A percentile compares a stretch with the other conserved stretches of the same genome.
Conservation (phyloP, 495 filamentous ascomycete genomes). For the Podospora fimiseda region DNA sequence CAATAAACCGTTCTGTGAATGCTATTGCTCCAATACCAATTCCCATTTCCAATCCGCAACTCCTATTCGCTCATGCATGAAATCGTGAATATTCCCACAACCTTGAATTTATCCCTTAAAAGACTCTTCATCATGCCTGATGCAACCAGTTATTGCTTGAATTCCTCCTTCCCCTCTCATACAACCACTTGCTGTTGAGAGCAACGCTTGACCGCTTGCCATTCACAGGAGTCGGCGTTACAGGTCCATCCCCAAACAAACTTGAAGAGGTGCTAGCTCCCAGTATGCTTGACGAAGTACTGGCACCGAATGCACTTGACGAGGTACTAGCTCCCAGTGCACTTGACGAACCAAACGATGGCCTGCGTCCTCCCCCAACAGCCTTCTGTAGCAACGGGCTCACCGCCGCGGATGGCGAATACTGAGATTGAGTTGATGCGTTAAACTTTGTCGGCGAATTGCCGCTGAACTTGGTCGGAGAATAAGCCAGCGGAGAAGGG, state of each 20-base stretch:
- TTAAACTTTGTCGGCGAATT: constrained; percentile 17
- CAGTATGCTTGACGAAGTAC: constrained; percentile 19
- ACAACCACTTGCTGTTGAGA: constrained; percentile 87
- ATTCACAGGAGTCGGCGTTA: constrained; percentile 58
- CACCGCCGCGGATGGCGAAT: constrained; percentile 22
- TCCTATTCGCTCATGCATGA: background rate
- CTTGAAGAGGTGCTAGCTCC: constrained; percentile 23
- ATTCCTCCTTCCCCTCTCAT: constrained; percentile 59
- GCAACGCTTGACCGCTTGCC: constrained; percentile 64
- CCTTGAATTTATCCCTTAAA: background rate
- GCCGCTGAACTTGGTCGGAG: constrained; percentile 4
- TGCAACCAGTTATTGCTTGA: constrained; percentile 35
- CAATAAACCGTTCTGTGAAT: too few species aligned
- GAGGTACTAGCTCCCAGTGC: constrained; percentile 42
- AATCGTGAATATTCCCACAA: background rate
- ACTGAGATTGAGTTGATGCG: constrained; percentile 17
- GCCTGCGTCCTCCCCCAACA: constrained; percentile 41
- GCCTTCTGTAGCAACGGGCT: constrained; percentile 70
- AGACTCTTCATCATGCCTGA: constrained; percentile 10
- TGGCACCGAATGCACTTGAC: constrained; percentile 27
- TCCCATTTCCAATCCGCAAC: too few species aligned
- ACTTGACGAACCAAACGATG: constrained; percentile 58
- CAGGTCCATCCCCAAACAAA: constrained; percentile 26
- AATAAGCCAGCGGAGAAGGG: constrained; percentile 24
- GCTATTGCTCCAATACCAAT: too few species aligned